phyloP scores from a whole-genome alignment of 78 protist genomes.

The Anaeramoeba ignava region DNA sequence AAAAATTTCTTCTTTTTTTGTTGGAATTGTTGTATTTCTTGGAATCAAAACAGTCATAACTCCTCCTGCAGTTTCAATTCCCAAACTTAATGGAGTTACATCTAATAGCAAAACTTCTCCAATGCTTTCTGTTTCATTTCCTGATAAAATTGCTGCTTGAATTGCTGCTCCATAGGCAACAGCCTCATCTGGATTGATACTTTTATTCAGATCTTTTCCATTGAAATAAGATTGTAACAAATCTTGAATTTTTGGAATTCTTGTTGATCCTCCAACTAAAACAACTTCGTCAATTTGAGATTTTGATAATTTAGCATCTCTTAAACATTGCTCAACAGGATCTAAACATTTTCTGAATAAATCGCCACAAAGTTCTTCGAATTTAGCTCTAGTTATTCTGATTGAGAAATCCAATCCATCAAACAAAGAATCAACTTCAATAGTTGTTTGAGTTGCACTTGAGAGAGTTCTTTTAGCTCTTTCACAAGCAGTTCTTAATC shows the following conservation, averaged over 20 bases:
- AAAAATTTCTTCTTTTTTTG: slow-evolving; percentile 89
- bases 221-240: slow-evolving; percentile 78
- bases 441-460: slow-evolving; percentile 48
- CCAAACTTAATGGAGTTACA: slow-evolving; percentile 86
- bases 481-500: slow-evolving; percentile 81
- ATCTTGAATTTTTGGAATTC: too few relatives aligned
- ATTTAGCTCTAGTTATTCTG: slow-evolving; percentile 74
- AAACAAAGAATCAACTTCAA: slow-evolving; percentile 67
- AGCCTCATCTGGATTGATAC: slow-evolving; percentile 99
- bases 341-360: slow-evolving; percentile 49
- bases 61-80: slow-evolving; percentile 95
- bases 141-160: slow-evolving; percentile 80
- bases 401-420: slow-evolving; percentile 81
- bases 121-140: slow-evolving; percentile 39
- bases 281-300: slow-evolving; percentile 68
- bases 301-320: slow-evolving; percentile 68
- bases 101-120: slow-evolving; percentile 74
- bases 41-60: slow-evolving; percentile 86
- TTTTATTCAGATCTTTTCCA: slow-evolving; percentile 91
- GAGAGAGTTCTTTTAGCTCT: slow-evolving; percentile 77
- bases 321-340: slow-evolving; percentile 39
- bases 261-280: slow-evolving; percentile 85
- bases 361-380: slow-evolving; percentile 69
- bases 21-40: slow-evolving; percentile 81
- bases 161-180: slow-evolving; percentile 98